Conservation (phyloP, 2,329 filamentous ascomycete species). For the Trichoderma pleuroti region DNA sequence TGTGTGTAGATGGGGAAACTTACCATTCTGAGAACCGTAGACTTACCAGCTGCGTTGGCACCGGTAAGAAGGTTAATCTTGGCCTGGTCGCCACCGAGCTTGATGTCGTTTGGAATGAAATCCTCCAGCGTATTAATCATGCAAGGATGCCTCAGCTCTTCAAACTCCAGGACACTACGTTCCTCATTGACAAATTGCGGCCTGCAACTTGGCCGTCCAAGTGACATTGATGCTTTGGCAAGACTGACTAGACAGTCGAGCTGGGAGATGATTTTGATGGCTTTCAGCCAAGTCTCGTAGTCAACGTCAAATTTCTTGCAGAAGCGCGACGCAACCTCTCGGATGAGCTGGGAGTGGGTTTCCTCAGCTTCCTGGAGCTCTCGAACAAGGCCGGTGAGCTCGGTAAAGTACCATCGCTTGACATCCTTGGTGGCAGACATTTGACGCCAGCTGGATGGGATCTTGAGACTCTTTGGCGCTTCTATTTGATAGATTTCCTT, state of each 20-base stretch:
- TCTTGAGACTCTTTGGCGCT: constrained; percentile 77
- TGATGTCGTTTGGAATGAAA: constrained; percentile 94
- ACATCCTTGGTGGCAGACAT: constrained; percentile 91
- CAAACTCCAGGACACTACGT: constrained; percentile 84
- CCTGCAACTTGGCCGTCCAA: constrained; percentile 84
- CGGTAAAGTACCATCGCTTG: constrained; percentile 90
- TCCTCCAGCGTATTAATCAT: constrained; percentile 85
- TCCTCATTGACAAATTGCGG: constrained; percentile 83
- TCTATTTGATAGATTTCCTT: constrained; percentile 98
- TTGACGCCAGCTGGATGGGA: constrained; percentile 87
- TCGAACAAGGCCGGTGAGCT: constrained; percentile 77
- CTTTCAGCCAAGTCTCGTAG: constrained; percentile 79
- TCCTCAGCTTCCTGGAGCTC: constrained; percentile 92
- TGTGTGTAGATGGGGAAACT: constrained; percentile 29
- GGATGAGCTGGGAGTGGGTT: constrained; percentile 84
- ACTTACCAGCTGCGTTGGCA: constrained; percentile 96
- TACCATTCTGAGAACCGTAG: constrained; percentile 91
- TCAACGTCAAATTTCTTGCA: constrained; percentile 85
- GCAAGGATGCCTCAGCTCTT: constrained; percentile 90
- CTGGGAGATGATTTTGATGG: constrained; percentile 86
- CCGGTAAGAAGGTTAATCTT: constrained; percentile 92
- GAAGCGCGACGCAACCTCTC: constrained; percentile 79
- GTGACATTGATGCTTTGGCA: constrained; percentile 77
- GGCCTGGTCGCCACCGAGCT: constrained; percentile 72
- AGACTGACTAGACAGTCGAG: constrained; percentile 93